These are phyloP conservation scores for Arachnopeziza araneosa DNA, from an alignment of 2,329 filamentous ascomycete species.

Conservation along the genomic window DNA sequence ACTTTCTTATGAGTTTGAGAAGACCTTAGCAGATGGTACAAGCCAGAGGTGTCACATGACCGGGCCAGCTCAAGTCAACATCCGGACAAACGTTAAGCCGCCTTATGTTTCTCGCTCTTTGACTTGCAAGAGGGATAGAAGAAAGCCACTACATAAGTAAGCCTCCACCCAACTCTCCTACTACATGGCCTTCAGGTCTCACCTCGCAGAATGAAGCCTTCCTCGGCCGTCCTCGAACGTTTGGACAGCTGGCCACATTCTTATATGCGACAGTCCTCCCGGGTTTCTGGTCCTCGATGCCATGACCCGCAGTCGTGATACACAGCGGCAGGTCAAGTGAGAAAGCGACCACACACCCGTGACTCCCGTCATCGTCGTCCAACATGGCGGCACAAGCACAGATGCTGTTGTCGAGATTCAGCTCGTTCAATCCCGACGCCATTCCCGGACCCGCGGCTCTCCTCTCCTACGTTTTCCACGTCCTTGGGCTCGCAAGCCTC, in stretches of 20 bases:
- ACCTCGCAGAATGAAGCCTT: neutral
- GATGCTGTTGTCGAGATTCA: neutral
- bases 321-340: neutral
- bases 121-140: neutral
- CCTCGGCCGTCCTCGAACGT: neutral
- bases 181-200: neutral
- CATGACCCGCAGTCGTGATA: neutral
- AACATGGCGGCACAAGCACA: neutral
- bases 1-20: too few relatives aligned
- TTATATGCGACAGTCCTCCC: neutral
- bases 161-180: neutral
- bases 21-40: neutral
- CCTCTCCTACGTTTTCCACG: constrained; percentile 1
- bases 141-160: neutral
- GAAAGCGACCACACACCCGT: neutral
- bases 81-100: neutral
- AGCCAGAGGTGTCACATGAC: neutral
- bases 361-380: neutral
- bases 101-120: neutral
- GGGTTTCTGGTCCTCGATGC: neutral
- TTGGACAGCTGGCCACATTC: neutral
- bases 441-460: neutral
- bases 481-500: constrained; percentile 4
- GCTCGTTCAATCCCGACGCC: neutral
- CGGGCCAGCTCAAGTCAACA: neutral